Percentiles rank a stretch among this genome's conserved stretches.
Evolutionary conservation across 2,329 filamentous ascomycete genomes (phyloP).

Genomic region (Aspergillus hiratsukae): DNA sequence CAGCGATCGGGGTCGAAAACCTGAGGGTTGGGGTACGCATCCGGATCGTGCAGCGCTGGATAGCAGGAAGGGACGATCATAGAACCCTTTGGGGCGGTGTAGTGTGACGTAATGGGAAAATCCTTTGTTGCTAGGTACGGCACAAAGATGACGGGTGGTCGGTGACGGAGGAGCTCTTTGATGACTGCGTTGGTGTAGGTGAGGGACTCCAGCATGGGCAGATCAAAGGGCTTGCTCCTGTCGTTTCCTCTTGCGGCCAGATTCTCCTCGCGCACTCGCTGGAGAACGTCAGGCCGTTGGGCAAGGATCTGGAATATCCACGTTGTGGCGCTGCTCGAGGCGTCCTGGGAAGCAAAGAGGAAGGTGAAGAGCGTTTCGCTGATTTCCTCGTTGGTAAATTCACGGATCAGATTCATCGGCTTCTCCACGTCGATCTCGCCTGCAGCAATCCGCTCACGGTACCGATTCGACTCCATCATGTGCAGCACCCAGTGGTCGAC

Average conservation of each 20-base stretch:
- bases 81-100: conserved; percentile 48
- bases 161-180: conserved; percentile 50
- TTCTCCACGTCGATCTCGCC: conserved; percentile 54
- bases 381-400: conserved; percentile 50
- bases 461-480: conserved; percentile 74
- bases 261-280: conserved; percentile 47
- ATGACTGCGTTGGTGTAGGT: conserved; percentile 51
- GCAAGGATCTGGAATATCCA: conserved; percentile 52
- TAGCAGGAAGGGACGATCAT: conserved; percentile 51
- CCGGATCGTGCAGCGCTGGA: conserved; percentile 48
- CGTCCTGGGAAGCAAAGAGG: conserved; percentile 52
- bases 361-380: conserved; percentile 51
- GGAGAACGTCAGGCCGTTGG: conserved; percentile 48
- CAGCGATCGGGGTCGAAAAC: conserved; percentile 50
- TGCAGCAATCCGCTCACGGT: conserved; percentile 65
- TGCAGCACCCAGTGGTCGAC: conserved; percentile 82
- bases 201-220: conserved; percentile 47
- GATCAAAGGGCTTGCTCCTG: conserved; percentile 35
- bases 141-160: conserved; percentile 53
- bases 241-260: conserved; percentile 43
- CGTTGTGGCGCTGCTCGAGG: conserved; percentile 50
- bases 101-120: conserved; percentile 46
- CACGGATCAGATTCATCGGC: conserved; percentile 46
- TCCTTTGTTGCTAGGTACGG: conserved; percentile 48
- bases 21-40: conserved; percentile 46